Base-by-base conservation (phyloP, 164 flowering plant genomes). In the Vitis vinifera region DNA sequence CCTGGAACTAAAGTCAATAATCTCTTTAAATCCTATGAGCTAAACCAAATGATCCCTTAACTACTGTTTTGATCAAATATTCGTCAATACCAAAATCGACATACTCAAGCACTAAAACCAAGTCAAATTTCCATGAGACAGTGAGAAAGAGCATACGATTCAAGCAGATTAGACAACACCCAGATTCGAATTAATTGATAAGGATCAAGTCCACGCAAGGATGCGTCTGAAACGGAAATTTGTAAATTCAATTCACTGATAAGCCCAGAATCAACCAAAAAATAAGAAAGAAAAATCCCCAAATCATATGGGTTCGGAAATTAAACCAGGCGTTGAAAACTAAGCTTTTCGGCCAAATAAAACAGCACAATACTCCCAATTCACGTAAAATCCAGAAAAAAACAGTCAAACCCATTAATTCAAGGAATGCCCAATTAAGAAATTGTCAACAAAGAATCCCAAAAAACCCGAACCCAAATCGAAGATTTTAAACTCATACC, bases 401-500 rank as follows among this genome's bases (percentile, higher is more conserved):
- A 4, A 4, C 44, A 37, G 44, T 37, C 44, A 37, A 37, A 37
- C 44, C 44, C 44, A 37, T 37, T 37, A 3, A 70, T 19, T 9
- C 59, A 50, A 59, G 44, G 27, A 31, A 13, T 30, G 14, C 47
- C 7, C 37, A 37, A 51, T 12, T 1, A 5, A 13, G 8, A 57
- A 51, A 55, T 29, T 10, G 49, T 44, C 30, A 61, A 52, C 23
- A 49, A 68, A 37, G 16, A 13, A 55, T 47, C 15, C 12, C 5
- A 59, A 56, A 62, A 3, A 2, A 69, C 55, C 37, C 9, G 19
- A 31, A 73, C 58, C 53, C 66, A 53, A 55, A 29, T 11, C 49
- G 10, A 17, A 44, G 16, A 15, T 27, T 64, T 14, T 19, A 4
- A 49, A 4, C 3, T 30, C 79, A 59, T 30, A 91, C 97, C 82